Base-by-base conservation (phyloP, 202 grass and related monocot species). In the Cymbopogon flexuosus region DNA sequence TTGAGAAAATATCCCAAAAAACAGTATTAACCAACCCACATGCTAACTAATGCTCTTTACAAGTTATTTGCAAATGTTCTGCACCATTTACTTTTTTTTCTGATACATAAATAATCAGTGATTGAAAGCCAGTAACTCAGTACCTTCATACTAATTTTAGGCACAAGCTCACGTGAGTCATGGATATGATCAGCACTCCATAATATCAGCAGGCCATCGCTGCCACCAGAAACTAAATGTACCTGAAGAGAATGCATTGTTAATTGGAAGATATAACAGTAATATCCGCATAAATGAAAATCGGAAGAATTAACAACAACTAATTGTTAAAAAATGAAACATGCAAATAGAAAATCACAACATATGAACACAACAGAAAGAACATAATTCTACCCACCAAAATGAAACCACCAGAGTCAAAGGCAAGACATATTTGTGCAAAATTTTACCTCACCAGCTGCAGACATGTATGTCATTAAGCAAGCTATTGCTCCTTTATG, bases 81-180 rank as follows among this genome's bases (percentile, higher is more conserved):
- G 16, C 2, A 21, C 8, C n/a, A 70, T 56, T 75, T 10, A 43
- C 29, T 58, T 75, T 33, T 33, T 45, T 54, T 21, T 3, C 43
- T 45, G 52, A 72, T 19, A 23, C 46, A 79, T 2, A 76, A 58
- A 83, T 21, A 85, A 83, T 70, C 40, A 63, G 72, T 65, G 62
- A 73, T 8, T 15, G 8, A 22, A 69, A 79, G 54, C 42, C 52
- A 40, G 5, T 89, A 99, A 90, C 92, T 35, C 52, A 54, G 5
- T 87, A 99, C 96, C 96, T 99, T 99, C 72, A 91, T 87, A 78
- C 96, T 93, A 84, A 95, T 93, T 77, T 99, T 99, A 52, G 92
- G 96, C 69, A 99, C 92, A 68, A 99, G 90, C 84, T 99, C 96
- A 56, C 90, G 86, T 23, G 96, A 96, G 63, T 99, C 92, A 85